A percentile compares a stretch with the other conserved stretches of the same genome.
Evolutionary conservation across 805 yeast genomes (phyloP).

Genomic region (Candida takata): DNA sequence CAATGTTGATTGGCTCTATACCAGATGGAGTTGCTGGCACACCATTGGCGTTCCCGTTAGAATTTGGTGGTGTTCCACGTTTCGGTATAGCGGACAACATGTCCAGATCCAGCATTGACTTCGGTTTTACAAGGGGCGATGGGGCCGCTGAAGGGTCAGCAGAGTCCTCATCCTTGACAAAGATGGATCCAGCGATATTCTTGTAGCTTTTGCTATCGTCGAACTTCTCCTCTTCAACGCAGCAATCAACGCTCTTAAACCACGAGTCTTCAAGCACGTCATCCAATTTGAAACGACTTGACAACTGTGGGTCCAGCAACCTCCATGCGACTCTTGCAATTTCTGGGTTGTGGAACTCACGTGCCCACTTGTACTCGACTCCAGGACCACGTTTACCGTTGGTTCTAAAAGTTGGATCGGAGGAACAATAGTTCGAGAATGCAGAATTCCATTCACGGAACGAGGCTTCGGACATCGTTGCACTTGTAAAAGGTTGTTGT

Average conservation of each 20-base stretch:
- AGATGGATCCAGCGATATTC: conserved; percentile 2
- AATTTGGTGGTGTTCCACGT: background rate
- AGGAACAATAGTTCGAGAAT: conserved; percentile 32
- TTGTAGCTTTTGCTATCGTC: conserved; percentile 10
- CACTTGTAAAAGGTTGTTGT: conserved; percentile 52
- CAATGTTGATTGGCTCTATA: background rate
- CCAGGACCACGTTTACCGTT: conserved; percentile 57
- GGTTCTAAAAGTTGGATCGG: conserved; percentile 43
- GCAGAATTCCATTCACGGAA: conserved; percentile 50
- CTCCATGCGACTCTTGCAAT: conserved; percentile 72
- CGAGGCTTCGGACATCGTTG: conserved; percentile 39
- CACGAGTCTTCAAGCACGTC: conserved; percentile 56
- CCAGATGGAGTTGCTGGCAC: background rate
- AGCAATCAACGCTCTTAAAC: conserved; percentile 53
- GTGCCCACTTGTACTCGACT: conserved; percentile 62
- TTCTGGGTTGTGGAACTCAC: conserved; percentile 48
- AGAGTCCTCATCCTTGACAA: conserved; percentile 3
- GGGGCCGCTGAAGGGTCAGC: conserved; percentile 3
- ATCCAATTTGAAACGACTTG: conserved; percentile 46
- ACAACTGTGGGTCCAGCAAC: conserved; percentile 56
- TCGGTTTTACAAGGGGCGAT: conserved; percentile 12
- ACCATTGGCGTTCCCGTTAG: background rate
- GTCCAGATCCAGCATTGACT: conserved; percentile 21
- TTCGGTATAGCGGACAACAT: background rate
- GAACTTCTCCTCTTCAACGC: conserved; percentile 39